These are phyloP conservation scores for Macrolepiota albuminosa DNA, from an alignment of 768 basidiomycete species.

Conservation along the genomic window DNA sequence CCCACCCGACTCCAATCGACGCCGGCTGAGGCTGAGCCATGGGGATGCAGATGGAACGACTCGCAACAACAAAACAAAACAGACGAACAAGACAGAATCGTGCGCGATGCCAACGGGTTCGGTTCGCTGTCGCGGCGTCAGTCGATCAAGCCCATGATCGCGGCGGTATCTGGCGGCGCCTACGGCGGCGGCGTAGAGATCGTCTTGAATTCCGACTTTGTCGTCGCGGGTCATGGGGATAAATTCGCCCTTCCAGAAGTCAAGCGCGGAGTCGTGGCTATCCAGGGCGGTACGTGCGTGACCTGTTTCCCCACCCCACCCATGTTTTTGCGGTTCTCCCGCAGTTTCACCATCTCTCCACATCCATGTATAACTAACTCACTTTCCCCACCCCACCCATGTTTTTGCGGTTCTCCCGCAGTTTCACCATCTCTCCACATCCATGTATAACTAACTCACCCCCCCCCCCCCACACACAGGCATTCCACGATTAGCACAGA, in stretches of 20 bases:
- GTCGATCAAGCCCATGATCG: slow-evolving; percentile 70
- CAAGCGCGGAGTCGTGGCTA: slow-evolving; percentile 68
- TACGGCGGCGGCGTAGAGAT: slow-evolving; percentile 67
- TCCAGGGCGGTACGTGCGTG: slow-evolving; percentile 52
- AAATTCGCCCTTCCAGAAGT: slow-evolving; percentile 76
- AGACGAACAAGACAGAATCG: slow-evolving; percentile 39
- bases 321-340: no score
- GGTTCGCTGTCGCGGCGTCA: slow-evolving; percentile 68
- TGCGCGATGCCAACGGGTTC: slow-evolving; percentile 52
- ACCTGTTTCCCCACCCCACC: no score
- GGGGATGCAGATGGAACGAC: slow-evolving; percentile 50
- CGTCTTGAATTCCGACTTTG: slow-evolving; percentile 72
- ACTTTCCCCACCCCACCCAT: no score
- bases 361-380: no score
- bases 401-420: no score
- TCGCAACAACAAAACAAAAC: slow-evolving; percentile 39
- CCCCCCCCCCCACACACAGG: slow-evolving; percentile 29
- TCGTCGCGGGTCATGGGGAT: slow-evolving; percentile 62
- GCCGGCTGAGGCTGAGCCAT: no score
- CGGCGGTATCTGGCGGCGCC: slow-evolving; percentile 74
- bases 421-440: no score
- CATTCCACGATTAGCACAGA: slow-evolving; percentile 63
- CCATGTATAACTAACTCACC: no score
- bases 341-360: no score
- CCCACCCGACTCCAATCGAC: background rate